These are phyloP conservation scores for Arxiozyma slooffiae DNA, from an alignment of 1,139 yeast species.

Conservation along the genomic window DNA sequence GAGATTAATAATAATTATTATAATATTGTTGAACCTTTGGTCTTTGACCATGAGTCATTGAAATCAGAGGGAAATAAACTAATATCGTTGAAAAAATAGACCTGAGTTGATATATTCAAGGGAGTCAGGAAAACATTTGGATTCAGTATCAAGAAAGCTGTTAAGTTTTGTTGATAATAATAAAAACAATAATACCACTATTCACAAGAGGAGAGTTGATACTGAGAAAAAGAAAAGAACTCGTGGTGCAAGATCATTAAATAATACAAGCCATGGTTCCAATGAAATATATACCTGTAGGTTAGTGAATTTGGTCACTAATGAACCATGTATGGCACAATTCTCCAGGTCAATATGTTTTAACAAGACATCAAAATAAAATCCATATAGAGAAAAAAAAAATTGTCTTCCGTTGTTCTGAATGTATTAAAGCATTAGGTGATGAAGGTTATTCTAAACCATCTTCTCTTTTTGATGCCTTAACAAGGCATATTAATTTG, in stretches of 20 bases:
- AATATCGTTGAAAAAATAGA: slow-evolving; percentile 4
- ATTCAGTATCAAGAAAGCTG: slow-evolving; percentile 6
- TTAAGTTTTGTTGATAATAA: slow-evolving; percentile 4
- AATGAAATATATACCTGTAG: slow-evolving; percentile 49
- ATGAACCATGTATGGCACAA: slow-evolving; percentile 62
- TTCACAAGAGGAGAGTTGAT: not conserved
- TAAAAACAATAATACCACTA: too few species aligned
- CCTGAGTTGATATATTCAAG: slow-evolving; percentile 2
- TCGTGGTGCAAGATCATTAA: not conserved
- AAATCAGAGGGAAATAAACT: slow-evolving; percentile 7
- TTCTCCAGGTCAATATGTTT: slow-evolving; percentile 91
- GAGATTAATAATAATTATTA: too few species aligned
- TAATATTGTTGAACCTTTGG: not conserved
- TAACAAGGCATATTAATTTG: slow-evolving; percentile 83
- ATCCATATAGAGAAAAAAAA: slow-evolving; percentile 87
- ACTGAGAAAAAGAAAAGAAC: not conserved
- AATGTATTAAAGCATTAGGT: slow-evolving; percentile 54
- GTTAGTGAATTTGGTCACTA: slow-evolving; percentile 50
- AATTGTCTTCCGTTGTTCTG: slow-evolving; percentile 75
- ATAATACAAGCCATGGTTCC: slow-evolving; percentile 2
- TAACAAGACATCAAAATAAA: slow-evolving; percentile 91
- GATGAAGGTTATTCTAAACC: slow-evolving; percentile 47
- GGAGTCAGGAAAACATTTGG: not conserved
- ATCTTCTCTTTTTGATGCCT: slow-evolving; percentile 88
- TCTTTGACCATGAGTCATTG: slow-evolving; percentile 5